Evolutionary conservation across 352 stramenopile species (phyloP).

Genomic region (Globisporangium canariense): DNA sequence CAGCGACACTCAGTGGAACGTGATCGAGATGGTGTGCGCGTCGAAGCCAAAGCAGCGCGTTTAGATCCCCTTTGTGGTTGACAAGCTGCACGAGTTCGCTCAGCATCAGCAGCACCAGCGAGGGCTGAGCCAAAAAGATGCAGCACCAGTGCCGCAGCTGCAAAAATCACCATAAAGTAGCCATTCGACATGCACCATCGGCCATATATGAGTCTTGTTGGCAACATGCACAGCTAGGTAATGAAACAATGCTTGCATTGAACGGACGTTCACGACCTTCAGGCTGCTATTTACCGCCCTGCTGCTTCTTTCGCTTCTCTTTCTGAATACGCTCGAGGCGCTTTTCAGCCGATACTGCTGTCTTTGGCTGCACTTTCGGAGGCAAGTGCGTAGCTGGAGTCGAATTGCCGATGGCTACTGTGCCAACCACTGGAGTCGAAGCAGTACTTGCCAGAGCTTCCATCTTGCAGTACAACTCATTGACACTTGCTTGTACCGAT

Average conservation of each 20-base stretch:
- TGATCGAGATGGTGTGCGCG: conserved; percentile 17
- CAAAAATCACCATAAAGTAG: too few relatives aligned
- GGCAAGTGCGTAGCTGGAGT: not conserved
- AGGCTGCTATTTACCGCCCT: not conserved
- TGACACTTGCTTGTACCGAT: not conserved
- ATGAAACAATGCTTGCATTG: too few relatives aligned
- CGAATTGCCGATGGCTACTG: not conserved
- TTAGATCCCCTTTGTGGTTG: not conserved
- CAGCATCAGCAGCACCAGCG: not conserved
- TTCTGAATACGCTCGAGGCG: conserved; percentile 21
- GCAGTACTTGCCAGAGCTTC: not conserved
- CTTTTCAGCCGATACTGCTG: conserved; percentile 7
- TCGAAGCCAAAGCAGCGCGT: conserved; percentile 5
- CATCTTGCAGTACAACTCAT: conserved; percentile 16
- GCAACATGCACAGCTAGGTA: too few relatives aligned
- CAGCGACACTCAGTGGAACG: too few relatives aligned
- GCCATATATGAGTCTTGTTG: too few relatives aligned
- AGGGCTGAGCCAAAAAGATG: not conserved
- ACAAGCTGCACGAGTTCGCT: conserved; percentile 8
- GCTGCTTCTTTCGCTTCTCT: conserved; percentile 16
- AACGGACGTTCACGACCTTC: not conserved
- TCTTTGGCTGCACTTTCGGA: conserved; percentile 1
- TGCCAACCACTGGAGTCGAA: not conserved
- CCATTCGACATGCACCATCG: too few relatives aligned
- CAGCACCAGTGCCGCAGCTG: not conserved